Evolutionary conservation across 2,329 filamentous ascomycete species (phyloP), one percentile per base, ranked within the genome.

Genomic region (Dactylellina cionopaga): DNA sequence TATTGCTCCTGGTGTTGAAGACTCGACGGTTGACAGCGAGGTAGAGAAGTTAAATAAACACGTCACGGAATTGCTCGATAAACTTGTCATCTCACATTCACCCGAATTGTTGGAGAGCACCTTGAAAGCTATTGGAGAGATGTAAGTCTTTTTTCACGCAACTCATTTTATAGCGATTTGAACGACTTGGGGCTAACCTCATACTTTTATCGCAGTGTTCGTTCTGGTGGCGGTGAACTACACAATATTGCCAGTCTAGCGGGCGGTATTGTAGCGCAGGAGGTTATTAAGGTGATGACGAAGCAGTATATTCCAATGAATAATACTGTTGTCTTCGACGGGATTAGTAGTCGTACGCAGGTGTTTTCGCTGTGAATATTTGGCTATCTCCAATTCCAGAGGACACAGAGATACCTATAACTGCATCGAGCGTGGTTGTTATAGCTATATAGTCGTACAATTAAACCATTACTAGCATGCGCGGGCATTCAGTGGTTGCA

Each of bases 181-280:
- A n/a, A n/a, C n/a, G n/a, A n/a, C n/a, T n/a, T n/a, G n/a, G n/a
- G n/a, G n/a, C n/a, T n/a, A n/a, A n/a, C n/a, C n/a, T n/a, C n/a
- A n/a, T 43, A 39, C 2, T 9, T 41, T 41, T 15, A 9, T 3
- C 15, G 3, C 51, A 66, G 60, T 10, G 87, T 89, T 31, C 88
- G 96, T 70, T 90, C 92, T 33, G 88, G 87, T 49, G 91, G 92
- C 25, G 91, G 88, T 59, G 96, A 99, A 80, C 83, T 99, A 70
- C 95, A 99, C 82, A 98, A 97, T 79, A 91, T 96, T 63, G 90
- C 93, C 29, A 89, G 93, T 24, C 82, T 96, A 63, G 90, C 89
- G 0, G 96, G 95, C 27, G 96, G 95, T 2, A 90, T 99, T 83
- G 90, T 96, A 49, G 92, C 94, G n/a, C 96, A 99, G 81, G 95